These are phyloP conservation scores for Lactarius indigo DNA, from an alignment of 768 basidiomycete genomes.

Conservation along the genomic window DNA sequence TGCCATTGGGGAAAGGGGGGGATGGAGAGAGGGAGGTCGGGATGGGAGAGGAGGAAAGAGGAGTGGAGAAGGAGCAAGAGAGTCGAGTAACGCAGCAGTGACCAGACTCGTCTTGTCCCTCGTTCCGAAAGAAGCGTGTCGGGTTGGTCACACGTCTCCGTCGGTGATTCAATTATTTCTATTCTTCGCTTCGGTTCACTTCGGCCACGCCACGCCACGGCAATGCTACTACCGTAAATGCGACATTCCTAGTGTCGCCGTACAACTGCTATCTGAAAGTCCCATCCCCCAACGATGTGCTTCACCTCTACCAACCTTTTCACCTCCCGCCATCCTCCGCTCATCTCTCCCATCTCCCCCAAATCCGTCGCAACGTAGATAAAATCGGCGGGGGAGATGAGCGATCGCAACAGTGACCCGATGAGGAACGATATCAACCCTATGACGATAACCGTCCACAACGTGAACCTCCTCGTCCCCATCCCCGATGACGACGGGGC, in stretches of 20 bases:
- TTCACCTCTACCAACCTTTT: conserved; percentile 77
- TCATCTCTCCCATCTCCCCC: conserved; percentile 49
- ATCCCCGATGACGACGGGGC: conserved; percentile 13
- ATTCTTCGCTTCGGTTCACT: conserved; percentile 8
- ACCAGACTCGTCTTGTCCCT: not conserved
- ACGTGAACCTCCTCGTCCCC: conserved; percentile 35
- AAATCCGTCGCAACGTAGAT: conserved; percentile 69
- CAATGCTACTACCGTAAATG: not conserved
- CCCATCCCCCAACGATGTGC: conserved; percentile 80
- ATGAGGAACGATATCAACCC: conserved; percentile 88
- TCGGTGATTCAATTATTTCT: conserved; percentile 20
- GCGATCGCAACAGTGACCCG: conserved; percentile 83
- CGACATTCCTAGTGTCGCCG: conserved; percentile 51
- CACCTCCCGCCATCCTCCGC: conserved; percentile 79
- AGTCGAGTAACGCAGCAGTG: conserved; percentile 12
- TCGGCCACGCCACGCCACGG: not conserved
- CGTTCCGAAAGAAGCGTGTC: conserved; percentile 6
- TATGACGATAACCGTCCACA: conserved; percentile 64
- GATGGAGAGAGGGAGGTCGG: not conserved
- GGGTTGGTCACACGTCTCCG: conserved; percentile 1
- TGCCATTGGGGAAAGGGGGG: conserved; percentile 12
- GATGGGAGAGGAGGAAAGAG: not conserved
- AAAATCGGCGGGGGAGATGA: conserved; percentile 89
- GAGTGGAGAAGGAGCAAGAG: conserved; percentile 8
- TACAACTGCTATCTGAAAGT: conserved; percentile 82